Conservation (phyloP, 192 early-diverging fungal species). For the Chytriomyces confervae region DNA sequence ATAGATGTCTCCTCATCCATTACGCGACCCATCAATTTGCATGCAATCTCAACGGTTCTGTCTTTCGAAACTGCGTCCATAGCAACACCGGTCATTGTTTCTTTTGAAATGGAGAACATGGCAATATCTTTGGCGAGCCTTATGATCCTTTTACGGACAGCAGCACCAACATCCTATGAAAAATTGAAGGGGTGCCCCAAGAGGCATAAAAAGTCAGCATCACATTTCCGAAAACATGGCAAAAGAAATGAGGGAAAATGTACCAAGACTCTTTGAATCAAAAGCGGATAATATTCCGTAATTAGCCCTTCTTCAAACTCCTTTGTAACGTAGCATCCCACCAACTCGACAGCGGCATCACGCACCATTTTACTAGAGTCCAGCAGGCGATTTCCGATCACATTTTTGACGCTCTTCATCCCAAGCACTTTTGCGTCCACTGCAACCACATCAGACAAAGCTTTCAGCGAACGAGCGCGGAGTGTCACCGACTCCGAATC, state of each 20-base stretch:
- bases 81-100: background rate
- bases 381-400: constrained; percentile 76
- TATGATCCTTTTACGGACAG: constrained; percentile 87
- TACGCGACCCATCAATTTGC: constrained; percentile 41
- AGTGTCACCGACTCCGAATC: constrained; percentile 71
- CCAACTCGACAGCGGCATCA: constrained; percentile 88
- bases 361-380: constrained; percentile 86
- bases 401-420: constrained; percentile 65
- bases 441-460: constrained; percentile 76
- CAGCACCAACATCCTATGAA: constrained; percentile 80
- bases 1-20: constrained; percentile 58
- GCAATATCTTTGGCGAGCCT: constrained; percentile 80
- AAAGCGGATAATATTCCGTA: constrained; percentile 76
- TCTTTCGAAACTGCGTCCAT: background rate
- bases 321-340: constrained; percentile 78
- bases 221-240: constrained; percentile 5
- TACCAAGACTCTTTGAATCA: constrained; percentile 81
- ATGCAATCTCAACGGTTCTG: constrained; percentile 41
- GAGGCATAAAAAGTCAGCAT: background rate
- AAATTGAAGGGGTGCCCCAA: background rate
- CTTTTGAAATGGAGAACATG: background rate
- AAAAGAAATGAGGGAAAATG: constrained; percentile 21
- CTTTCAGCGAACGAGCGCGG: constrained; percentile 77
- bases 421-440: constrained; percentile 70
- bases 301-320: constrained; percentile 62